Base-by-base conservation (phyloP, 2,329 filamentous ascomycete species). In the Periconia digitata region DNA sequence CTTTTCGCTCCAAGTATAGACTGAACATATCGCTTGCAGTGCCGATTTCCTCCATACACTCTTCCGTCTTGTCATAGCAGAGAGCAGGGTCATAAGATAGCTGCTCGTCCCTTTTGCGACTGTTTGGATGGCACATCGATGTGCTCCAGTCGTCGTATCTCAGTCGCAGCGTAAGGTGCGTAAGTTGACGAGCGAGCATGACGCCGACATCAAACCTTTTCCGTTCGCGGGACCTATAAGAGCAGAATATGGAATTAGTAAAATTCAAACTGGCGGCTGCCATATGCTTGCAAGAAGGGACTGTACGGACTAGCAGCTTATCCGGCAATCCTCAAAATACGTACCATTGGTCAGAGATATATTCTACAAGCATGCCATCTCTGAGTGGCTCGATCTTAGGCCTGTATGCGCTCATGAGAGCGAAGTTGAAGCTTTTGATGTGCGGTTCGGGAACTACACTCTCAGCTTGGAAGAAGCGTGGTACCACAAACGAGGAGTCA, bases 61-160 rank as follows among this genome's bases (percentile, higher is more conserved):
- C 18, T 21, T 17, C 24, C 24, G 24, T 7, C 24, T 13, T 27
- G 7, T 35, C 29, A 10, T 27, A n/a, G 5, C 57, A 57, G 24
- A 56, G 22, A 1, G 51, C 47, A 5, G 64, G 63, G 15, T 67
- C 63, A 6, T 67, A 51, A 17, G 34, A 55, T 2, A 66, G 56
- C 8, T 56, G 50, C 2, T 46, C 1, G 10, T 4, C 7, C 0
- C 34, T 8, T 17, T 49, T 8, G 0, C 39, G 36, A 8, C 13
- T 37, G 12, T 16, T 27, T 0, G 54, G 47, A 21, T 48, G 4
- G 8, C 50, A 39, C 5, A 39, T 44, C 59, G 58, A 60, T 6
- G 51, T 47, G 51, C 51, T 50, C 56, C 56, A 59, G 29, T 56
- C 54, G n/a, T 45, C 43, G 3, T 46, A 49, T 3, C 27, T 37